Conservation (phyloP, 1,139 yeast genomes). For the Suhomyces ambrosiae region DNA sequence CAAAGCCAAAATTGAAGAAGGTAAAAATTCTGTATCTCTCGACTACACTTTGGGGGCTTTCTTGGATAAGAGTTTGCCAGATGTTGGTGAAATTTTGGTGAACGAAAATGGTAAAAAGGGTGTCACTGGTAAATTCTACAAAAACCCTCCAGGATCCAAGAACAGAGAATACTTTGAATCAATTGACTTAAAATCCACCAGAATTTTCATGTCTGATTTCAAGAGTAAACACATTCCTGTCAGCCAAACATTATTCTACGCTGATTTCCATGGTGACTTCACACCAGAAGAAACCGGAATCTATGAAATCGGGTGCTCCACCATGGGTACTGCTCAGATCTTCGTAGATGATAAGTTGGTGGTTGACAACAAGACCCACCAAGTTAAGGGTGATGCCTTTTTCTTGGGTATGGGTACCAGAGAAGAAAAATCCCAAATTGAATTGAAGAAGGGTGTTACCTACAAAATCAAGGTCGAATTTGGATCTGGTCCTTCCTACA, state of each 20-base stretch:
- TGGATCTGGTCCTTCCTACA: constrained; percentile 53
- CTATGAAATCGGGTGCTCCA: constrained; percentile 53
- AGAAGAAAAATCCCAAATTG: constrained; percentile 44
- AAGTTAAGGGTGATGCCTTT: constrained; percentile 50
- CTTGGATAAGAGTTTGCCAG: constrained; percentile 35
- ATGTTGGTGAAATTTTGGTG: constrained; percentile 25
- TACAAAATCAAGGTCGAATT: constrained; percentile 51
- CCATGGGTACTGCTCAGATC: constrained; percentile 55
- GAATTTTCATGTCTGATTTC: constrained; percentile 52
- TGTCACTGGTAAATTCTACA: constrained; percentile 35
- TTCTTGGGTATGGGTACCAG: constrained; percentile 50
- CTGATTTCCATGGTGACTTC: constrained; percentile 47
- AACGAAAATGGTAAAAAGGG: constrained; percentile 43
- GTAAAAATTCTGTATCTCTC: constrained; percentile 16
- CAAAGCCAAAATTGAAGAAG: constrained; percentile 17
- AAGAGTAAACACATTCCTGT: constrained; percentile 28
- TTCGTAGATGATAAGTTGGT: constrained; percentile 54
- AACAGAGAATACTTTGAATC: constrained; percentile 42
- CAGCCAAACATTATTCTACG: constrained; percentile 37
- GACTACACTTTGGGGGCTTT: constrained; percentile 35
- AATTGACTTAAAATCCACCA: constrained; percentile 32
- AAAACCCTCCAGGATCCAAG: constrained; percentile 35
- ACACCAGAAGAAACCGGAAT: constrained; percentile 50
- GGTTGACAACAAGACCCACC: constrained; percentile 58
- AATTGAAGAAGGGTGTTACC: constrained; percentile 43